phyloP scores from a whole-genome alignment of 208 protist species.

The Strigomonas galati region DNA sequence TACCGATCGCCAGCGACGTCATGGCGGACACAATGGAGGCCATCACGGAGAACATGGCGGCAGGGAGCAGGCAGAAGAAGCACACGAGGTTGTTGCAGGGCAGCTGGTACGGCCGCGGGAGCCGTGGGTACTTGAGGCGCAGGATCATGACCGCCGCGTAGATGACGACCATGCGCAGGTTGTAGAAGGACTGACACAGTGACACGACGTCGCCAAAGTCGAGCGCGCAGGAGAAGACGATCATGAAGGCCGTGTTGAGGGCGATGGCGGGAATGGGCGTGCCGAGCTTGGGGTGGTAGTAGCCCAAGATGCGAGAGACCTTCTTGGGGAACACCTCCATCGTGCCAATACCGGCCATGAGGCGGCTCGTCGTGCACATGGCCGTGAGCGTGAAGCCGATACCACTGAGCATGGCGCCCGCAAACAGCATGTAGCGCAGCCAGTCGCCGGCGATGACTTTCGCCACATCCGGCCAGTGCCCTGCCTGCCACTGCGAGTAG shows the following conservation, averaged over 20 bases:
- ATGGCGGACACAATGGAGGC: constrained; percentile 61
- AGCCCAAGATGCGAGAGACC: constrained; percentile 71
- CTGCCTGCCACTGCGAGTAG: constrained; percentile 62
- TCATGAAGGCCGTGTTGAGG: constrained; percentile 61
- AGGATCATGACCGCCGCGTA: constrained; percentile 69
- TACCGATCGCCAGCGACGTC: constrained; percentile 52
- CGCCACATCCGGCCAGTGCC: constrained; percentile 77
- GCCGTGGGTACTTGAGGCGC: constrained; percentile 67
- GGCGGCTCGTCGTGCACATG: constrained; percentile 82
- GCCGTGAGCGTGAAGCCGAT: constrained; percentile 77
- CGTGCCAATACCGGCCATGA: constrained; percentile 77
- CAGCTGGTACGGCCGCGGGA: constrained; percentile 70
- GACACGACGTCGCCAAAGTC: constrained; percentile 78
- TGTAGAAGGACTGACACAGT: constrained; percentile 77
- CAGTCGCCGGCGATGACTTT: constrained; percentile 49
- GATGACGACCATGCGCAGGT: constrained; percentile 75
- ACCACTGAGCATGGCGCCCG: constrained; percentile 63
- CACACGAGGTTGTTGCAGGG: constrained; percentile 61
- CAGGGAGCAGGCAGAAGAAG: constrained; percentile 53
- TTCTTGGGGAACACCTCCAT: constrained; percentile 85
- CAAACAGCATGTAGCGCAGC: constrained; percentile 80
- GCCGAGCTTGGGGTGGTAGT: constrained; percentile 79
- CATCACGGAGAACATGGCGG: constrained; percentile 58
- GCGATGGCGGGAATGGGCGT: constrained; percentile 76
- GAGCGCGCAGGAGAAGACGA: constrained; percentile 56